Evolutionary conservation across 495 filamentous ascomycete genomes (phyloP).

Genomic region (Bathelium albidoporum): DNA sequence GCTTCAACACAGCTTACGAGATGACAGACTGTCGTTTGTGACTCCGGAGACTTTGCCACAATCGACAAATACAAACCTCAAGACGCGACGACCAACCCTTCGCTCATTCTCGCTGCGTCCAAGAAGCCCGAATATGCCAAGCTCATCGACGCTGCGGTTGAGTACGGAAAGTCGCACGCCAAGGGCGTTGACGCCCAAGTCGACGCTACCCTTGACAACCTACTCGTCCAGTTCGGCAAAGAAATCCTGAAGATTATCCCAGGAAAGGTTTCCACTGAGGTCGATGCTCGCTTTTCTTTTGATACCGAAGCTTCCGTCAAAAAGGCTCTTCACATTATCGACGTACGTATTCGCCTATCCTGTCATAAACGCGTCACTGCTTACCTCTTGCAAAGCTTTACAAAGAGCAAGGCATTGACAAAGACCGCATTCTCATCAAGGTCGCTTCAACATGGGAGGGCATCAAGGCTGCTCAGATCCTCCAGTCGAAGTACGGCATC

Average conservation of each 20-base stretch:
- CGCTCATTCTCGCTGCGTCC: slow-evolving; percentile 91
- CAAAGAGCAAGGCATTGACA: slow-evolving; percentile 78
- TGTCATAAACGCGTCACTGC: not conserved
- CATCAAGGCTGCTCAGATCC: slow-evolving; percentile 91
- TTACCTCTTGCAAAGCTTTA: slow-evolving; percentile 56
- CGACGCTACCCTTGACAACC: slow-evolving; percentile 52
- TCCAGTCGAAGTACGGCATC: slow-evolving; percentile 85
- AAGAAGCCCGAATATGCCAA: slow-evolving; percentile 96
- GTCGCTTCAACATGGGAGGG: slow-evolving; percentile 89
- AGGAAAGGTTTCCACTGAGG: slow-evolving; percentile 97
- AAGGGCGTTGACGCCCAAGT: slow-evolving; percentile 44
- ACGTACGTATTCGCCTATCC: slow-evolving; percentile 44
- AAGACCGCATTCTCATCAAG: slow-evolving; percentile 89
- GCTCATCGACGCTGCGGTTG: slow-evolving; percentile 79
- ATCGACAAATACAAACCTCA: slow-evolving; percentile 99
- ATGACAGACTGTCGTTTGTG: slow-evolving; percentile 77
- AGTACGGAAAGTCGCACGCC: slow-evolving; percentile 69
- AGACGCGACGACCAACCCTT: slow-evolving; percentile 99
- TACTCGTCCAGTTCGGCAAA: slow-evolving; percentile 95
- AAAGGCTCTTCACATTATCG: slow-evolving; percentile 95
- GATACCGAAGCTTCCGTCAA: slow-evolving; percentile 82
- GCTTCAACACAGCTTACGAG: slow-evolving; percentile 6
- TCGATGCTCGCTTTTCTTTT: slow-evolving; percentile 95
- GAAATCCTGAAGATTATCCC: slow-evolving; percentile 96
- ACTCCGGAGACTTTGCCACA: slow-evolving; percentile 77